Base-by-base conservation (phyloP, 176 grass and related monocot species). In the Otatea glauca region DNA sequence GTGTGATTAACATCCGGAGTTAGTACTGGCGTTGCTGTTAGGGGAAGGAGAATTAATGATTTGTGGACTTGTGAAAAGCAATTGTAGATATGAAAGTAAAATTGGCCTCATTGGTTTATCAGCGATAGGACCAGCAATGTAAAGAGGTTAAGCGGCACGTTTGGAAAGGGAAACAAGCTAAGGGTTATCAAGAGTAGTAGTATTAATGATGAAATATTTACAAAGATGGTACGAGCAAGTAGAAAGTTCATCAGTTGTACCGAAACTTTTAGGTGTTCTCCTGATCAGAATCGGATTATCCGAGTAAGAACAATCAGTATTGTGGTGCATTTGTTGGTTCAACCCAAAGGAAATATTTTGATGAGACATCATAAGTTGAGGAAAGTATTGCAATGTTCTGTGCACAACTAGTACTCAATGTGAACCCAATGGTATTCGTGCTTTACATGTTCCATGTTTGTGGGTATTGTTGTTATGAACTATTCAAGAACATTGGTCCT, bases 61-160 rank as follows among this genome's bases (percentile, higher is more conserved):
- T 55, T 66, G 29, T 55, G 32, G 43, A 35, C 49, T 24, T 17
- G 25, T 66, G 37, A 34, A 68, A 58, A 51, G 17, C 44, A 71
- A 72, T 15, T 38, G 7, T 74, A 62, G 21, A 29, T 34, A 39
- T 68, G 25, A 50, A 69, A 79, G 10, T 48, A 21, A 32, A 60
- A 70, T 68, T 50, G 15, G 8, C n/a, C 81, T n/a, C 21, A 12
- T 43, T 65, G 34, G 48, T 72, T 80, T 80, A 65, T 55, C 55
- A 43, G 16, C 14, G 18, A 59, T 23, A 69, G 23, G 35, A 48
- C 1, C 20, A 38, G 3, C 38, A 75, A 44, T 65, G 9, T 75
- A 50, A 61, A 73, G 61, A 61, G 72, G 11, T 11, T 53, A 0
- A 54, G 48, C 1, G 7, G 27, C 8, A 43, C 63, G 17, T 54